Base-by-base conservation (phyloP, 176 grass and related monocot species). In the Rhynchospora pubera region DNA sequence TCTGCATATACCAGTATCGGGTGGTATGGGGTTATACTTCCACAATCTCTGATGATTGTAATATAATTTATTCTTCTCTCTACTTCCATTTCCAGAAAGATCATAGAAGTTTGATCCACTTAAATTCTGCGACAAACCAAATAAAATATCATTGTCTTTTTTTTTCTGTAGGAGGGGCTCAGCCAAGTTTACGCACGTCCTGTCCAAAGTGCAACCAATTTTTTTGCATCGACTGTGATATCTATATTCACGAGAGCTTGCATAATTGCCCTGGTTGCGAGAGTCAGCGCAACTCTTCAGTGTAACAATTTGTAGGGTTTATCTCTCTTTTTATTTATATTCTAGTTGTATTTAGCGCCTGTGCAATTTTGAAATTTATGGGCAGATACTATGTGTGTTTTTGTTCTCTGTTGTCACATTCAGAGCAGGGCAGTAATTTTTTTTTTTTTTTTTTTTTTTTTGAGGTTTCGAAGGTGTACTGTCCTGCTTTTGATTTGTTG, bases 211-310 rank as follows among this genome's bases (percentile, higher is more conserved):
- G 97, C 89, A 91, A 86, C 19, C 97, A 95, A 52, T 87, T 87
- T 74, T 95, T 95, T 82, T 99, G 97, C 72, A 87, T 99, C 30
- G 93, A 99, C 83, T 99, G 96, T 51, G 97, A 99, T 85, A 95
- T 99, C 21, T 99, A 99, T 83, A 91, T 99, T 81, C 96, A 95
- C 19, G 96, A 99, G 86, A 99, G 96, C 84, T 86, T 99, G 89
- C 92, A 99, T 65, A 99, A 99, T 56, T 99, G 92, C 82, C 96
- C 96, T 66, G 96, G 96, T 22, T 99, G 92, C 6, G 96, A 99
- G 89, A 95, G 96, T 24, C 92, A 79, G 48, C 79, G 76, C n/a
- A 84, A 59, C 77, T 83, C 78, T 8, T 15, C 43, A 28, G 28
- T 82, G 43, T 82, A 64, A 82, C 19, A 48, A 26, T 47, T 12